Evolutionary conservation across 163 green algal genomes (phyloP), one percentile per base, ranked within the genome.

Genomic region (Trebouxia gelatinosa): DNA sequence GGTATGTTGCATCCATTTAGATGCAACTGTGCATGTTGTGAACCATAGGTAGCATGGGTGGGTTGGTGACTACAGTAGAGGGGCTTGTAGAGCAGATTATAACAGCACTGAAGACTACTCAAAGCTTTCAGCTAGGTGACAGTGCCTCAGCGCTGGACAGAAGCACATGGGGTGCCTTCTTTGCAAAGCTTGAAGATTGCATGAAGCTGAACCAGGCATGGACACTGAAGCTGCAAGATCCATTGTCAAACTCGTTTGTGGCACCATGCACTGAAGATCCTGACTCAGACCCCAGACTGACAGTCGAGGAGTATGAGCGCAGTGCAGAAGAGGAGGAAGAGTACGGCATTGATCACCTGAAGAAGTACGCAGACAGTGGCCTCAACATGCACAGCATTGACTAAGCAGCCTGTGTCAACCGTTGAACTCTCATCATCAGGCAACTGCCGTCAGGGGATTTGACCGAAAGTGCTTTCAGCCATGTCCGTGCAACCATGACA

Each of bases 11-110:
- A n/a, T n/a, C n/a, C n/a, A n/a, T n/a, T n/a, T n/a, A n/a, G n/a
- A n/a, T n/a, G n/a, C n/a, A n/a, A n/a, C n/a, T n/a, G n/a, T n/a
- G n/a, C n/a, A n/a, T n/a, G n/a, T n/a, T n/a, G n/a, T n/a, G n/a
- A n/a, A n/a, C n/a, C n/a, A n/a, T n/a, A 78, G 88, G 88, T n/a
- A 86, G 84, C 2, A 72, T 91, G 66, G 85, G 85, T 40, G 84
- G 87, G n/a, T 74, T 88, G 9, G 84, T 92, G 17, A 91, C 87
- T 13, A 92, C 88, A 16, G 87, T 92, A 37, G 88, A 92, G 66
- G 88, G 88, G 31, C 74, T 91, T 32, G 48, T 90, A 6, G 59
- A 70, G 13, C 70, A 81, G 9, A 57, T 75, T 21, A 51, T 74
- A 21, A 34, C 50, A n/a, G 48, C 58, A 9, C 57, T 90, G 28